Percentiles rank a stretch among this genome's conserved stretches.
phyloP scores from a whole-genome alignment of 73 alveolate species.

The Paraurostyla sp. region DNA sequence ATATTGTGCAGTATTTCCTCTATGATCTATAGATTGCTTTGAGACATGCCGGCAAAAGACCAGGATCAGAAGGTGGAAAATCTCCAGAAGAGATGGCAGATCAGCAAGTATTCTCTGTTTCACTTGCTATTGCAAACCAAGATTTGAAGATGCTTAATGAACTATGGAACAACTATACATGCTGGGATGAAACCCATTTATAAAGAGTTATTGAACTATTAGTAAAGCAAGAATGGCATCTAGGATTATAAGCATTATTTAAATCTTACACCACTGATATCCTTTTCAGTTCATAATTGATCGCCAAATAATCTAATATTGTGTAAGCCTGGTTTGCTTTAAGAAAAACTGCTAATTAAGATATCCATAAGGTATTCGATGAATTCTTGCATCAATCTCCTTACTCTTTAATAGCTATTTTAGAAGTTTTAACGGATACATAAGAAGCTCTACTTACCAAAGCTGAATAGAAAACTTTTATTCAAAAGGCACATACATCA shows the following conservation, averaged over 20 bases:
- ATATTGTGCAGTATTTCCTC: slow-evolving; percentile 8
- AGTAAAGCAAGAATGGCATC: slow-evolving; percentile 6
- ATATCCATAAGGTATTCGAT: slow-evolving; percentile 15
- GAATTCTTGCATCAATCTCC: background rate
- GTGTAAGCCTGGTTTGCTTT: background rate
- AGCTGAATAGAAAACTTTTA: background rate
- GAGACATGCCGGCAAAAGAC: slow-evolving; percentile 5
- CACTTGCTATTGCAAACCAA: slow-evolving; percentile 31
- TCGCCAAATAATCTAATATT: background rate
- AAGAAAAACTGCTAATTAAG: background rate
- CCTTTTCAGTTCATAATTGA: background rate
- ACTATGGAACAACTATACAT: background rate
- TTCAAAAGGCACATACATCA: background rate
- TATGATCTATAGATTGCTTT: background rate
- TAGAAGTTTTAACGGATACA: background rate
- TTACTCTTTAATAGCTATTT: background rate
- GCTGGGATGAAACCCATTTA: slow-evolving; percentile 10
- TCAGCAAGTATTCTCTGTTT: background rate
- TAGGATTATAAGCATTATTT: background rate
- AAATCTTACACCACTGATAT: slow-evolving; percentile 16
- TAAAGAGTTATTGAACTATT: background rate
- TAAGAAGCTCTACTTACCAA: background rate
- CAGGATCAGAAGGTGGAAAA: background rate
- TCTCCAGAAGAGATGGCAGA: slow-evolving; percentile 10
- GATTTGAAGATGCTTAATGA: background rate